These are phyloP conservation scores for Massospora cicadina DNA, from an alignment of 371 early-diverging fungal species.

Conservation along the genomic window DNA sequence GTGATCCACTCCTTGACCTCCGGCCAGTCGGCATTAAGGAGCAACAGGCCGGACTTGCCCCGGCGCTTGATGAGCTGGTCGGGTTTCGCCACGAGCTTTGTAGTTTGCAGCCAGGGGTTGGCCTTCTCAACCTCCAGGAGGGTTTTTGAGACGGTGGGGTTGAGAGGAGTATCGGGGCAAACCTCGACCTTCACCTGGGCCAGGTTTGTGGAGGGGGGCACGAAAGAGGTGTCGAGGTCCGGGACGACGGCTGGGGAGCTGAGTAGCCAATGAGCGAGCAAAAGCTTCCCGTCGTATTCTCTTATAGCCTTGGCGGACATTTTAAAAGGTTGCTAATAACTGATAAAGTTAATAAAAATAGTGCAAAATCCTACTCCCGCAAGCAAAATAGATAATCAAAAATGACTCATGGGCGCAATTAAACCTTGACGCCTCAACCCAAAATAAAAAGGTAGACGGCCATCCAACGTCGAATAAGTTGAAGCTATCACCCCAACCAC, in stretches of 20 bases:
- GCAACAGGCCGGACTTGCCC: constrained; percentile 85
- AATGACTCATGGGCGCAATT: too few relatives aligned
- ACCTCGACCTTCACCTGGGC: constrained; percentile 57
- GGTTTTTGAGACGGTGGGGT: constrained; percentile 11
- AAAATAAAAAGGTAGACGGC: too few relatives aligned
- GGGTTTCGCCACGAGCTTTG: constrained; percentile 85
- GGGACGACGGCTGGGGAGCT: constrained; percentile 34
- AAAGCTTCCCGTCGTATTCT: constrained; percentile 92
- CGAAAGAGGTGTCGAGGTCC: constrained; percentile 29
- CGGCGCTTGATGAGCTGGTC: constrained; percentile 94
- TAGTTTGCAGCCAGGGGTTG: constrained; percentile 70
- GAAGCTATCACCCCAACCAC: too few relatives aligned
- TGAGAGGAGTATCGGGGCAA: constrained; percentile 14
- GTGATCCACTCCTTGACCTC: constrained; percentile 77
- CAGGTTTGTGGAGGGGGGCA: constrained; percentile 53
- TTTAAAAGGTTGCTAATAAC: not conserved
- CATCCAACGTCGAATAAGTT: too few relatives aligned
- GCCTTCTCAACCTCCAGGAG: constrained; percentile 42
- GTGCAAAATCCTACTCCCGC: too few relatives aligned
- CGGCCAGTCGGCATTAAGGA: constrained; percentile 75
- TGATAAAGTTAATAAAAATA: too few relatives aligned
- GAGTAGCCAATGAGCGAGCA: constrained; percentile 75
- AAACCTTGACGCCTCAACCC: too few relatives aligned
- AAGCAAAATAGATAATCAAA: too few relatives aligned
- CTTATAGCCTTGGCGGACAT: constrained; percentile 95